Percentiles rank a stretch among this genome's conserved stretches.
Conservation (phyloP, 306 rosid genomes). For the Fragaria nilgerrensis region DNA sequence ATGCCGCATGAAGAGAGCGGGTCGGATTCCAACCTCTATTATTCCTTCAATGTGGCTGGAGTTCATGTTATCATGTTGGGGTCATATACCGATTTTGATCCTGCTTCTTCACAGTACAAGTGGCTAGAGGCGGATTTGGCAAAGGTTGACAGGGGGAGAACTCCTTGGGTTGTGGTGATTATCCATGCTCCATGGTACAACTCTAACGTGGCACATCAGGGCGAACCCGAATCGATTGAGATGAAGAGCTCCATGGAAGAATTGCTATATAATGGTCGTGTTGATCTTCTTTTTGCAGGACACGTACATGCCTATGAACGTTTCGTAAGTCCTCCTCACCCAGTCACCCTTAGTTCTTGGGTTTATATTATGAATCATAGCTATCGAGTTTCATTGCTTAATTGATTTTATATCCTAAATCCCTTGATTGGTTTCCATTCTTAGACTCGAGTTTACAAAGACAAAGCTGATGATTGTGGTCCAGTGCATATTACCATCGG, state of each 20-base stretch:
- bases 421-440: background rate
- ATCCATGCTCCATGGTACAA: slow-evolving; percentile 93
- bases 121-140: slow-evolving; percentile 63
- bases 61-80: slow-evolving; percentile 88
- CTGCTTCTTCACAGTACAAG: slow-evolving; percentile 49
- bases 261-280: slow-evolving; percentile 57
- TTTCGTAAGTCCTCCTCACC: slow-evolving; percentile 47
- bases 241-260: slow-evolving; percentile 75
- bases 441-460: slow-evolving; percentile 75
- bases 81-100: slow-evolving; percentile 58
- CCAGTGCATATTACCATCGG: slow-evolving; percentile 73
- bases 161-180: slow-evolving; percentile 67
- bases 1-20: slow-evolving; percentile 75
- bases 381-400: background rate
- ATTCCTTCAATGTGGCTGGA: slow-evolving; percentile 70
- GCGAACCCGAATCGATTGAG: slow-evolving; percentile 48
- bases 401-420: background rate
- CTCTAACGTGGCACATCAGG: slow-evolving; percentile 70
- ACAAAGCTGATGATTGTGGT: slow-evolving; percentile 56
- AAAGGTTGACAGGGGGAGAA: slow-evolving; percentile 45
- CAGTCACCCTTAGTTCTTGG: background rate
- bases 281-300: slow-evolving; percentile 74
- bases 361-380: background rate
- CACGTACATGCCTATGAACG: slow-evolving; percentile 95
- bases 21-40: slow-evolving; percentile 75